phyloP scores from a whole-genome alignment of 2,329 filamentous ascomycete genomes.

The Verruconis gallopava region DNA sequence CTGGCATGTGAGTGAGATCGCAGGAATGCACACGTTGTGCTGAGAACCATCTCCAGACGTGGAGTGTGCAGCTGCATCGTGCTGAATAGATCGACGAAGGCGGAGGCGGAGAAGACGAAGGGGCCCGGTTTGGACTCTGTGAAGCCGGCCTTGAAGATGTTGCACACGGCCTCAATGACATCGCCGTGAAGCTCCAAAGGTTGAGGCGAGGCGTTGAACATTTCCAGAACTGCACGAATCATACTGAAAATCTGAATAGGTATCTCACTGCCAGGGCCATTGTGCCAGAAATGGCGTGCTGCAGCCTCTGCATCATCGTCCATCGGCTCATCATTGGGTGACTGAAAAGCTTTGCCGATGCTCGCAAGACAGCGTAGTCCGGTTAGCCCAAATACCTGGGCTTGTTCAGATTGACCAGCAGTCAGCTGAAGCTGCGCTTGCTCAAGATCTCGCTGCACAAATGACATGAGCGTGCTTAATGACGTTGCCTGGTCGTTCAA shows the following conservation, averaged over 20 bases:
- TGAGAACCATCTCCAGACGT: slow-evolving; percentile 39
- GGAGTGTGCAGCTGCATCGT: slow-evolving; percentile 48
- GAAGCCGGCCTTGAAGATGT: slow-evolving; percentile 60
- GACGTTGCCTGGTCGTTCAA: slow-evolving; percentile 34
- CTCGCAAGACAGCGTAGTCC: slow-evolving; percentile 55
- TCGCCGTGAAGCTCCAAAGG: slow-evolving; percentile 40
- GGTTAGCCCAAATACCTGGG: slow-evolving; percentile 32
- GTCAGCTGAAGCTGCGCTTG: slow-evolving; percentile 19
- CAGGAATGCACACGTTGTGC: slow-evolving; percentile 50
- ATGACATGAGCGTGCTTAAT: slow-evolving; percentile 47
- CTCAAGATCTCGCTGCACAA: slow-evolving; percentile 50
- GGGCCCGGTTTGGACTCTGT: slow-evolving; percentile 61
- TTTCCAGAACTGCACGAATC: slow-evolving; percentile 11
- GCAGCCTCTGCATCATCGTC: slow-evolving; percentile 46
- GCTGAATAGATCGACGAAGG: slow-evolving; percentile 54
- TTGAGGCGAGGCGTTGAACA: slow-evolving; percentile 1
- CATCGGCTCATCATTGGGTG: slow-evolving; percentile 51
- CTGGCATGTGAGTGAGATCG: slow-evolving; percentile 36
- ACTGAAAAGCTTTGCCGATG: slow-evolving; percentile 61
- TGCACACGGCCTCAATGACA: slow-evolving; percentile 58
- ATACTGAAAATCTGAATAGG: slow-evolving; percentile 4
- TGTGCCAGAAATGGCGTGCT: slow-evolving; percentile 3
- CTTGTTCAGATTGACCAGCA: slow-evolving; percentile 17
- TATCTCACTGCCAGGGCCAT: background rate
- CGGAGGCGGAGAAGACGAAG: slow-evolving; percentile 57